Conservation (phyloP, 805 yeast species). For the Sungouiozyma intestinalis region DNA sequence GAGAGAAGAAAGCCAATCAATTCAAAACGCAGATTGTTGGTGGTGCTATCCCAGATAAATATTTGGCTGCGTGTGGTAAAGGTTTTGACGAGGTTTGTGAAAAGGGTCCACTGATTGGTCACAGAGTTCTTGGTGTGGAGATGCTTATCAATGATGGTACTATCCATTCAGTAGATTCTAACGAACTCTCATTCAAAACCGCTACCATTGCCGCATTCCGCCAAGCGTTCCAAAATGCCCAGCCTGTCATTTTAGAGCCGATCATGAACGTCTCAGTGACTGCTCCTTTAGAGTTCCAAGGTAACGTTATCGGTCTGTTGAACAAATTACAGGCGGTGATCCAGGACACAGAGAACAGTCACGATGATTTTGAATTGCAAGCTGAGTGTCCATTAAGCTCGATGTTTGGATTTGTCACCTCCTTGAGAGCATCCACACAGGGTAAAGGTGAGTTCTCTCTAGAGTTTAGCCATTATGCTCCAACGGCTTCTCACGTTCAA, state of each 20-base stretch:
- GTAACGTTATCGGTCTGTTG: slow-evolving; percentile 78
- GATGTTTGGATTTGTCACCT: slow-evolving; percentile 93
- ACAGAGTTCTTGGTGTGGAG: slow-evolving; percentile 80
- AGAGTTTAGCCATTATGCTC: slow-evolving; percentile 88
- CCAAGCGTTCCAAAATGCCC: slow-evolving; percentile 74
- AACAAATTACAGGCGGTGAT: slow-evolving; percentile 90
- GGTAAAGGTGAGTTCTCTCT: slow-evolving; percentile 97
- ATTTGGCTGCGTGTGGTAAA: slow-evolving; percentile 83
- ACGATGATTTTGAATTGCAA: slow-evolving; percentile 85
- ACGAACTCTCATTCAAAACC: slow-evolving; percentile 87
- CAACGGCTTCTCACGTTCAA: slow-evolving; percentile 84
- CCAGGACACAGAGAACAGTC: slow-evolving; percentile 85
- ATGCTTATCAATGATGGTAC: slow-evolving; percentile 97
- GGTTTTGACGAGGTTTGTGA: slow-evolving; percentile 93
- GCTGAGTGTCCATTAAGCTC: slow-evolving; percentile 96
- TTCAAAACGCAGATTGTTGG: slow-evolving; percentile 89
- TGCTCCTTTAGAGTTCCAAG: slow-evolving; percentile 96
- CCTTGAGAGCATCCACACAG: slow-evolving; percentile 91
- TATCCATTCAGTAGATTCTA: slow-evolving; percentile 93
- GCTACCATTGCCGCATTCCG: slow-evolving; percentile 89
- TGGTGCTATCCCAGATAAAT: slow-evolving; percentile 94
- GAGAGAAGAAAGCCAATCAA: slow-evolving; percentile 38
- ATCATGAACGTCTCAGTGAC: slow-evolving; percentile 89
- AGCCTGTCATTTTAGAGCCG: slow-evolving; percentile 90
- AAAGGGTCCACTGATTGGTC: slow-evolving; percentile 95